phyloP scores from a whole-genome alignment of 805 yeast species.

The Kregervanrija delftensis region DNA sequence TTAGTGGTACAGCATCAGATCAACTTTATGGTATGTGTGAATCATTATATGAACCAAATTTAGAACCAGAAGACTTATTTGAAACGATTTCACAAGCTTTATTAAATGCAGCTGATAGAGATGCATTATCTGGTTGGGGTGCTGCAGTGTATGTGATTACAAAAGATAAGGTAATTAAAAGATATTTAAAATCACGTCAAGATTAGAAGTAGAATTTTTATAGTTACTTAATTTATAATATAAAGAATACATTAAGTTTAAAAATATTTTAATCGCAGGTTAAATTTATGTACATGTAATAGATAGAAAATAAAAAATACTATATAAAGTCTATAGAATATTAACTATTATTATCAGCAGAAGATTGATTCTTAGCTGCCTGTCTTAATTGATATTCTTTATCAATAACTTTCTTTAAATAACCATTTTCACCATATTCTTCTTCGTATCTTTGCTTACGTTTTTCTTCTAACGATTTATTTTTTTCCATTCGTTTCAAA shows the following conservation, averaged over 20 bases:
- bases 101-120: constrained; percentile 93
- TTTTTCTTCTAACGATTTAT: constrained; percentile 45
- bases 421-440: constrained; percentile 68
- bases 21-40: constrained; percentile 99
- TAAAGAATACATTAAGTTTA: not conserved
- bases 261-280: not conserved
- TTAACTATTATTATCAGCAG: not conserved
- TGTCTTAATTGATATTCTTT: constrained; percentile 33
- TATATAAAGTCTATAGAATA: not conserved
- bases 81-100: constrained; percentile 94
- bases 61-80: constrained; percentile 91
- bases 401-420: constrained; percentile 59
- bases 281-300: constrained; percentile 1
- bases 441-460: constrained; percentile 68
- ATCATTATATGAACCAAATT: constrained; percentile 84
- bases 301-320: too few species aligned
- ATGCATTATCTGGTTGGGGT: constrained; percentile 98
- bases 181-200: constrained; percentile 89
- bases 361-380: not conserved
- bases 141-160: constrained; percentile 89
- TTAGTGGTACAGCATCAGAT: constrained; percentile 93
- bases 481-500: constrained; percentile 47
- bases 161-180: constrained; percentile 83
- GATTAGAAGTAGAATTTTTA: constrained; percentile 41
- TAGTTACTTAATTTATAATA: not conserved